Conservation (phyloP, 768 basidiomycete genomes). For the Mycena rebaudengoi region DNA sequence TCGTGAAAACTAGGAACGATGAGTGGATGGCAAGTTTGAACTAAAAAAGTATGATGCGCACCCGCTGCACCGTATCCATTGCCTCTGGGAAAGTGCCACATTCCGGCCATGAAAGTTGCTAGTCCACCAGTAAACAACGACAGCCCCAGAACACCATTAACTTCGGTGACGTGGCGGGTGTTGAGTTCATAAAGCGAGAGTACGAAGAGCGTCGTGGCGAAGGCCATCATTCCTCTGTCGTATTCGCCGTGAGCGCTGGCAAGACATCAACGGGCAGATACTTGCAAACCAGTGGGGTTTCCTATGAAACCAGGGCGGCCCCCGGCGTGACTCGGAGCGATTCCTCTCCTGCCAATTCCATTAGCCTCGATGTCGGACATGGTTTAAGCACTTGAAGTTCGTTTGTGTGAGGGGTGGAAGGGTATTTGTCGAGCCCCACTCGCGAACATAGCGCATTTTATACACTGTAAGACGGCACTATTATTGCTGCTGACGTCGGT, state of each 20-base stretch:
- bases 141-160: conserved; percentile 69
- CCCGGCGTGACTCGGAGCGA: not conserved
- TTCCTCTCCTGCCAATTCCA: conserved; percentile 3
- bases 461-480: not conserved
- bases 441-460: not conserved
- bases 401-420: not conserved
- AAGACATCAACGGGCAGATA: not conserved
- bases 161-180: conserved; percentile 45
- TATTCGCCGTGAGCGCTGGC: not conserved
- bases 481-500: conserved; percentile 3
- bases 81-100: conserved; percentile 64
- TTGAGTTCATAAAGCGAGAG: conserved; percentile 62
- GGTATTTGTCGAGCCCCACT: not conserved
- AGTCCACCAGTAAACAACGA: conserved; percentile 72
- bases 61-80: conserved; percentile 64
- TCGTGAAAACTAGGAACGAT: conserved; percentile 57
- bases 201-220: conserved; percentile 67
- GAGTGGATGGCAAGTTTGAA: not conserved
- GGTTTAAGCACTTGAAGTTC: conserved; percentile 7
- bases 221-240: conserved; percentile 61
- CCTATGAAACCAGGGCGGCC: conserved; percentile 7
- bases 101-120: conserved; percentile 70
- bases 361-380: conserved; percentile 19
- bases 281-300: conserved; percentile 15
- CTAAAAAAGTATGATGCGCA: conserved; percentile 30